phyloP scores from a whole-genome alignment of 2,329 filamentous ascomycete genomes.

The Ceratocystiopsis minuta region DNA sequence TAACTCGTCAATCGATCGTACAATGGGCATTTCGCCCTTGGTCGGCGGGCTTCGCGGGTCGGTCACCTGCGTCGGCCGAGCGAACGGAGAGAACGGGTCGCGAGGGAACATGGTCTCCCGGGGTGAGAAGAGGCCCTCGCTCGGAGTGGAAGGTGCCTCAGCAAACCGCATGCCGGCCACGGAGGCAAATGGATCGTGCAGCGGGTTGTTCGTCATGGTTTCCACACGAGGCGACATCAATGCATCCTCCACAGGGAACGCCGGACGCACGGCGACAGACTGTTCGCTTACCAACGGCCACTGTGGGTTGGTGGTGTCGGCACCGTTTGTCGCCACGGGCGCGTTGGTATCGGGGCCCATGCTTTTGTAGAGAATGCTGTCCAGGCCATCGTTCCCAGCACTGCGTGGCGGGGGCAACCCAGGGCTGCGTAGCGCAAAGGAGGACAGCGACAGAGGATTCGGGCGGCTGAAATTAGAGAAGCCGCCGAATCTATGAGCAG shows the following conservation, averaged over 20 bases:
- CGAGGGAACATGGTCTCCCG: slow-evolving; percentile 33
- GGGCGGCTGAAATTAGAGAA: slow-evolving; percentile 13
- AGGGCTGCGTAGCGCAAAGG: slow-evolving; percentile 11
- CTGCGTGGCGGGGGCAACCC: slow-evolving; percentile 4
- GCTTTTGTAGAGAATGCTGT: slow-evolving; percentile 6
- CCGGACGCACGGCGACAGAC: slow-evolving; percentile 1
- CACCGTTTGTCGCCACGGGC: background rate
- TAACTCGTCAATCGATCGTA: slow-evolving; percentile 60
- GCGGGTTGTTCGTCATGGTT: slow-evolving; percentile 52
- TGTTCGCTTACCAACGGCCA: background rate
- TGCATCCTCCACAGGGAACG: slow-evolving; percentile 20
- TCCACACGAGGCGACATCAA: slow-evolving; percentile 55
- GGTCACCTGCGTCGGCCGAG: slow-evolving; percentile 29
- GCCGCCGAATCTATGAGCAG: slow-evolving; percentile 21
- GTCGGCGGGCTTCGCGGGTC: slow-evolving; percentile 63
- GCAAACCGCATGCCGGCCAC: slow-evolving; percentile 32
- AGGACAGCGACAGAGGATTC: slow-evolving; percentile 1
- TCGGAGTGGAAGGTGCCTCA: slow-evolving; percentile 32
- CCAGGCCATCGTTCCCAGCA: slow-evolving; percentile 3
- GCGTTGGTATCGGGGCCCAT: slow-evolving; percentile 11
- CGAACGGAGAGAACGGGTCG: slow-evolving; percentile 33
- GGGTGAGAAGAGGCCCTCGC: slow-evolving; percentile 35
- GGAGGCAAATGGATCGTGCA: slow-evolving; percentile 28
- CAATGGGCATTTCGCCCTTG: slow-evolving; percentile 55
- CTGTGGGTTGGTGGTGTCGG: too few species aligned